Evolutionary conservation across 768 basidiomycete genomes (phyloP).

Genomic region (Dioszegia aurantiaca): DNA sequence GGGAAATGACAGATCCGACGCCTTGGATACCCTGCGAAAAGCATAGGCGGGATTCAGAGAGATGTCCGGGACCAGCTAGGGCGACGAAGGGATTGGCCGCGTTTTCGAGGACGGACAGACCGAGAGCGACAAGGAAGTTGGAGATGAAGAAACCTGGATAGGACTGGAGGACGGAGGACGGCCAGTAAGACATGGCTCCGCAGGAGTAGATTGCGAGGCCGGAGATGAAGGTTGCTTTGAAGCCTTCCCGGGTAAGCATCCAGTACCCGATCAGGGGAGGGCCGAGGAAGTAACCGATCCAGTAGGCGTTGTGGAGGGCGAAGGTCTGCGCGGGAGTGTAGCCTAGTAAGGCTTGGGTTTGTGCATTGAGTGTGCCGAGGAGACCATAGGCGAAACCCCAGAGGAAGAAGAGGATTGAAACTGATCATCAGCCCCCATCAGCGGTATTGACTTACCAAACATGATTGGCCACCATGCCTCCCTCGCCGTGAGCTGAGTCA

Average conservation of each 20-base stretch:
- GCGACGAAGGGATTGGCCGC: conserved; percentile 50
- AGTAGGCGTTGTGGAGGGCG: conserved; percentile 44
- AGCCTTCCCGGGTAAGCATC: conserved; percentile 35
- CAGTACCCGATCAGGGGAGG: conserved; percentile 44
- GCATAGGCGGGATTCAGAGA: conserved; percentile 42
- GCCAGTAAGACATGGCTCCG: conserved; percentile 51
- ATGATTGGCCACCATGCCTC: conserved; percentile 46
- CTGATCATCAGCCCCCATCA: conserved; percentile 17
- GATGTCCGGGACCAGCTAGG: conserved; percentile 45
- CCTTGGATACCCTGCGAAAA: conserved; percentile 51
- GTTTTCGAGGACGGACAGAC: conserved; percentile 42
- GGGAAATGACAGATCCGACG: conserved; percentile 34
- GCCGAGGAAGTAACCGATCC: conserved; percentile 42
- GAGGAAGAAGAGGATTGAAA: conserved; percentile 45
- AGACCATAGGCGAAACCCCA: conserved; percentile 52
- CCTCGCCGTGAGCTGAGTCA: conserved; percentile 36
- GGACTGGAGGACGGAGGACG: conserved; percentile 38
- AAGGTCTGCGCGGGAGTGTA: conserved; percentile 32
- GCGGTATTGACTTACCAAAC: conserved; percentile 34
- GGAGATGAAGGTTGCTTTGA: conserved; percentile 48
- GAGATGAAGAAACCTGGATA: conserved; percentile 48
- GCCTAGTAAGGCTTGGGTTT: conserved; percentile 35
- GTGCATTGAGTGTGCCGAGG: conserved; percentile 42
- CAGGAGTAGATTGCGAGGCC: conserved; percentile 44
- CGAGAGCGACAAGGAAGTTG: conserved; percentile 44